Base-by-base conservation (phyloP, 345 rosid species). In the Heritiera littoralis region DNA sequence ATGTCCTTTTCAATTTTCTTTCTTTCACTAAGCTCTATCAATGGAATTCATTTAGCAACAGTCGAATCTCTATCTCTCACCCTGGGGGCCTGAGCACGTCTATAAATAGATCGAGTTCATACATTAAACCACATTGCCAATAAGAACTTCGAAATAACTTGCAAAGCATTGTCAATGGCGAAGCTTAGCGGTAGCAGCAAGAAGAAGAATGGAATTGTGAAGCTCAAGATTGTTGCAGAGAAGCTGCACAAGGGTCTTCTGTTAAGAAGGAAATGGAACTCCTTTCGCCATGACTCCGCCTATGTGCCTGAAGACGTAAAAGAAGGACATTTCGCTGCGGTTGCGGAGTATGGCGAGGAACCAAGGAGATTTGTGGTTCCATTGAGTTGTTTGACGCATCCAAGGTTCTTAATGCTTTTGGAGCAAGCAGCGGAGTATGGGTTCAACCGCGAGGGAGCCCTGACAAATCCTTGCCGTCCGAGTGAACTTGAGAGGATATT, bases 151-250 rank as follows among this genome's bases (percentile, higher is more conserved):
- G 7, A 54, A 14, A 15, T 5, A 54, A 54, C 58, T 15, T 0
- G 58, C 18, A 58, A 58, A 48, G 9, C 1, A 20, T 58, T 58
- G 70, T 32, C 60, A 84, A 48, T 86, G 91, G 78, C 80, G 6
- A 86, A 78, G 79, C 84, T 79, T 76, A 72, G 87, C 54, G 67
- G 35, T 56, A 80, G 41, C 76, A 81, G 58, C 69, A 84, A 80
- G 83, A 79, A 72, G 63, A 85, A 70, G 77, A 87, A 77, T 55
- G 83, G 84, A 54, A 80, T 85, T 20, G 84, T 65, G 78, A 86
- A 79, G 60, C 77, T 87, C 70, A 85, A 79, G 73, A 6, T 30
- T 9, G 81, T 81, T 5, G 80, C 78, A 9, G 83, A 75, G 72
- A 83, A 43, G 84, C 68, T 88, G 7, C 86, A 83, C 35, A 83